phyloP scores from a whole-genome alignment of 2,329 filamentous ascomycete species.

The Dryadomyces quercus-mongolicae region DNA sequence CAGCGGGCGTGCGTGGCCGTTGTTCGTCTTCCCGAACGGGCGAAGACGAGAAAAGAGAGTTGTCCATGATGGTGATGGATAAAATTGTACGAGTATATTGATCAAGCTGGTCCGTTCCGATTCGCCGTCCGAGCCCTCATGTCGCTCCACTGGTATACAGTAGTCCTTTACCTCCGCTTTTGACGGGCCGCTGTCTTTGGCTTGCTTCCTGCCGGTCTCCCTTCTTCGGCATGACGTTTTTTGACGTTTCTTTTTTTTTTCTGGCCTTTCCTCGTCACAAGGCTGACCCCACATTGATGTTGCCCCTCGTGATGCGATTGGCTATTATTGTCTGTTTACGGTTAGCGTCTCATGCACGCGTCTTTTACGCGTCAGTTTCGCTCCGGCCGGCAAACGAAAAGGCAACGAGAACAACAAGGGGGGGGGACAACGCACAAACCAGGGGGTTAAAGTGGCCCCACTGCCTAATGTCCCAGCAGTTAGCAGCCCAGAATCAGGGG shows the following conservation, averaged over 20 bases:
- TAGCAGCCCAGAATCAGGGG: background rate
- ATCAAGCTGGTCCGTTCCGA: too few species aligned
- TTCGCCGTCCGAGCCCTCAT: too few species aligned
- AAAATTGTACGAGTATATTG: background rate
- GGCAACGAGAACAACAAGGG: background rate
- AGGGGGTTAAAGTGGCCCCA: conserved; percentile 7
- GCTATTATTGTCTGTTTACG: background rate
- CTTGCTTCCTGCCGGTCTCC: too few species aligned
- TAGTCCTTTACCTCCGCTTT: too few species aligned
- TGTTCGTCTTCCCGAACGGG: conserved; percentile 15
- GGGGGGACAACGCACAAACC: background rate
- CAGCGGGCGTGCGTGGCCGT: conserved; percentile 32
- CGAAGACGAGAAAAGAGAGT: conserved; percentile 15
- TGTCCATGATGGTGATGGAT: conserved; percentile 9
- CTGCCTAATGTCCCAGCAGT: background rate
- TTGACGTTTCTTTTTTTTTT: background rate
- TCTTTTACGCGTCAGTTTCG: conserved; percentile 10
- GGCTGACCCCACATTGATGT: background rate
- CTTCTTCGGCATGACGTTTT: background rate
- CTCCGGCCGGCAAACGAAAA: background rate
- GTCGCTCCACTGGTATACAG: too few species aligned
- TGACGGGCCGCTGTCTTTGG: too few species aligned
- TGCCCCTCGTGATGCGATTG: background rate
- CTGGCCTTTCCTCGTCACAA: background rate
- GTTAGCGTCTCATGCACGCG: conserved; percentile 6